A percentile compares a stretch with the other conserved stretches of the same genome.
Conservation (phyloP, 257 asterid species). For the Rauvolfia tetraphylla region DNA sequence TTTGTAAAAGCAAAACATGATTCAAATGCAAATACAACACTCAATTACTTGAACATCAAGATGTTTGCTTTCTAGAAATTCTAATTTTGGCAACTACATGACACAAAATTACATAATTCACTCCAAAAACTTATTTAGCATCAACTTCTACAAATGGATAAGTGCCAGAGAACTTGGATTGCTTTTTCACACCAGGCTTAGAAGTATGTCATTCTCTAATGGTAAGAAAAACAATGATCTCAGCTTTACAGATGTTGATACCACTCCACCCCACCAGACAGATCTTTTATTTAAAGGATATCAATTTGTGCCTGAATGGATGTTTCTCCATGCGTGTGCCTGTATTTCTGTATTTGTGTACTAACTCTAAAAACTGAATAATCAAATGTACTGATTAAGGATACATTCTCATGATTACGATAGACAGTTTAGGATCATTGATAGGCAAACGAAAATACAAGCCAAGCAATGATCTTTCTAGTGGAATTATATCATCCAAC, state of each 20-base stretch:
- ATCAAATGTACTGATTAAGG: neutral
- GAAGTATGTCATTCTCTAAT: neutral
- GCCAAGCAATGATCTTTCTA: neutral
- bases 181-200: neutral
- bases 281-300: no score
- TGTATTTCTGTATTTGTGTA: no score
- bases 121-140: neutral
- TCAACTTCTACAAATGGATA: neutral
- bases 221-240: constrained; percentile 10
- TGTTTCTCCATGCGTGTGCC: no score
- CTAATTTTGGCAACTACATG: neutral
- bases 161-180: neutral
- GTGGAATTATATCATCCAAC: neutral
- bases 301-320: no score
- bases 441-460: neutral
- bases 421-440: neutral
- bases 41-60: neutral
- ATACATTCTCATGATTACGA: neutral
- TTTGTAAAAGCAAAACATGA: neutral
- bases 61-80: neutral
- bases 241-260: no score
- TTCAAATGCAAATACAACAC: neutral
- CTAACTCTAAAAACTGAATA: no score
- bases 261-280: neutral
- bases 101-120: neutral